Evolutionary conservation across 2,329 filamentous ascomycete genomes (phyloP), one percentile per base, ranked within the genome.

Genomic region (Microsporum audouinii): DNA sequence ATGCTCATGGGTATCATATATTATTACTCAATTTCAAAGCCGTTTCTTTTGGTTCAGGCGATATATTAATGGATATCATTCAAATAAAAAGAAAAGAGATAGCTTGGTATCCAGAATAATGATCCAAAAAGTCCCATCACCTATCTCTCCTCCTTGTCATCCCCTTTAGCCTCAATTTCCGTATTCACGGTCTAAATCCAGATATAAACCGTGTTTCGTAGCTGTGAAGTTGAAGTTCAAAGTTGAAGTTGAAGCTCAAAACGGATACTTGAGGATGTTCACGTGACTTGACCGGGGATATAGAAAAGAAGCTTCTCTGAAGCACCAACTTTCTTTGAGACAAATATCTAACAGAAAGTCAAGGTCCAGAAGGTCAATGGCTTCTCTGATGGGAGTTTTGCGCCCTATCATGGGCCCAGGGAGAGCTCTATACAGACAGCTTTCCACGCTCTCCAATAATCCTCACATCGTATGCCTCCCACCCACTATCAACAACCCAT

Each of bases 391-490:
- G 12, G 49, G 55, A 27, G 51, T 17, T 36, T 56, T 56, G 29
- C 51, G 51, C 29, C 55, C 55, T 27, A 14, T n/a, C 1, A n/a
- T 57, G 8, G 5, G 36, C 6, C 27, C 55, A 17, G 6, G 45
- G 2, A 33, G 56, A 10, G 14, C 34, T 34, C 27, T 58, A 23
- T 31, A 14, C 10, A 38, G 57, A 14, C 39, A 55, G 12, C 33
- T 62, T 1, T 63, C 63, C 2, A 64, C 63, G 4, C 60, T 64
- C 31, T 60, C 60, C 38, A 57, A 57, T 36, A 61, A 64, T 39
- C 55, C 63, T 51, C 60, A 64, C 56, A 62, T 64, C 33, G 63
- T 64, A 61, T 33, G 60, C 31, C 33, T 23, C 31, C 38, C 31
- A 31, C 12, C 5, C 53, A 61, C 61, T 62, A 61, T 57, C 56